Conservation (phyloP, 1,139 yeast species). For the Hanseniaspora gamundiae region DNA sequence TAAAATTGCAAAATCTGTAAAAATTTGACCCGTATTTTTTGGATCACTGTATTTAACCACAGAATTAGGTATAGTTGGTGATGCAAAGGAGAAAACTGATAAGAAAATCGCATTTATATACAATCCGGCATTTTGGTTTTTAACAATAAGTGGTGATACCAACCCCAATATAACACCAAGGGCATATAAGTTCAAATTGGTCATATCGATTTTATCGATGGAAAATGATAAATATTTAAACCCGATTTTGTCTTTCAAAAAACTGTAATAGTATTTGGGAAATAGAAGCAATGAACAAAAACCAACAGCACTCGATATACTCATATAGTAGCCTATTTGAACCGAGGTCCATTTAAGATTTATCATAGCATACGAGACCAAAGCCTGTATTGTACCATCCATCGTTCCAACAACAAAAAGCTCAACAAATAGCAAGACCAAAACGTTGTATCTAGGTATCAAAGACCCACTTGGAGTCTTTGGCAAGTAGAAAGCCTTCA, state of each 20-base stretch:
- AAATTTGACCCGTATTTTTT: constrained; percentile 38
- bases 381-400: constrained; percentile 31
- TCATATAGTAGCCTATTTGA: background rate
- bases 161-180: constrained; percentile 32
- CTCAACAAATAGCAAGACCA: constrained; percentile 38
- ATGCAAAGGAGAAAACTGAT: constrained; percentile 29
- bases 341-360: constrained; percentile 23
- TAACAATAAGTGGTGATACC: background rate
- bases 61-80: constrained; percentile 36
- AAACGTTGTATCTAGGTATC: constrained; percentile 34
- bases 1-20: constrained; percentile 39
- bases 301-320: background rate
- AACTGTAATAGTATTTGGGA: constrained; percentile 29
- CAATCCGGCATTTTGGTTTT: constrained; percentile 5
- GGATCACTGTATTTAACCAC: constrained; percentile 36
- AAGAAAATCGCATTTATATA: constrained; percentile 20
- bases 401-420: constrained; percentile 28
- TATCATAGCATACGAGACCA: constrained; percentile 47
- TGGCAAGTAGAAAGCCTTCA: constrained; percentile 34
- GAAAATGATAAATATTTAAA: constrained; percentile 19
- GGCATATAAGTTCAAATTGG: constrained; percentile 31
- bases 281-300: constrained; percentile 20
- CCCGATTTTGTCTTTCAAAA: constrained; percentile 23
- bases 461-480: constrained; percentile 22
- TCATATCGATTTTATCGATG: constrained; percentile 45